Conservation (phyloP, 2,329 filamentous ascomycete genomes). For the Arachnopeziza araneosa region DNA sequence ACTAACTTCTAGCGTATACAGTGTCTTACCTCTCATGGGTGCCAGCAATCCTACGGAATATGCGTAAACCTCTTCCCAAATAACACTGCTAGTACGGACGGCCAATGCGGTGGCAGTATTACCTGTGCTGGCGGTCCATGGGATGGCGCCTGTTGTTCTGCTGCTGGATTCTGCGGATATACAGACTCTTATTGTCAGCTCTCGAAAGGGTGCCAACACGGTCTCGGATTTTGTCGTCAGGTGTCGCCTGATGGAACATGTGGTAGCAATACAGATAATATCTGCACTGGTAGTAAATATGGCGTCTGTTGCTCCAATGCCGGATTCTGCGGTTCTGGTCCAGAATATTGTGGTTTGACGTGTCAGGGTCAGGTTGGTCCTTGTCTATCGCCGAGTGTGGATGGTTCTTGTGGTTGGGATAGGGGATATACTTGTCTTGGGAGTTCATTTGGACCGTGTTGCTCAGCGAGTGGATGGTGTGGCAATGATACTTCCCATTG, state of each 20-base stretch:
- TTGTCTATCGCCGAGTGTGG: constrained; percentile 6
- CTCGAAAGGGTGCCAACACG: constrained; percentile 6
- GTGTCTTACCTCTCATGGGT: constrained; percentile 8
- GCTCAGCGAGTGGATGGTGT: constrained; percentile 8
- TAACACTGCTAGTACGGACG: constrained; percentile 4
- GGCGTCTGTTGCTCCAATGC: constrained; percentile 9
- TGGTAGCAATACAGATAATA: constrained; percentile 5
- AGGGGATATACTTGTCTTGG: constrained; percentile 11
- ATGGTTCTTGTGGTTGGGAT: constrained; percentile 7
- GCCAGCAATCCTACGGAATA: constrained; percentile 2
- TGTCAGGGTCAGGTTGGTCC: constrained; percentile 5
- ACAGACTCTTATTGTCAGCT: constrained; percentile 4
- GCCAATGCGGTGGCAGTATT: constrained; percentile 2
- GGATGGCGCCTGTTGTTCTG: constrained; percentile 8
- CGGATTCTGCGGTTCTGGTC: constrained; percentile 4
- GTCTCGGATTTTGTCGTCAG: constrained; percentile 2
- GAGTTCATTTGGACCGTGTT: constrained; percentile 5
- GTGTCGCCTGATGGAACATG: constrained; percentile 4
- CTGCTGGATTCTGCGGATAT: constrained; percentile 5
- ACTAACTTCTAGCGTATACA: neutral
- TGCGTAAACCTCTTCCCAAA: neutral
- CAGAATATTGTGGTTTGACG: constrained; percentile 4
- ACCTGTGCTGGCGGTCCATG: constrained; percentile 5
- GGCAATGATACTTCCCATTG: constrained; percentile 4
- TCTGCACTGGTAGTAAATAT: constrained; percentile 3